Conservation (phyloP, 352 stramenopile species). For the Phytophthora citrophthora region DNA sequence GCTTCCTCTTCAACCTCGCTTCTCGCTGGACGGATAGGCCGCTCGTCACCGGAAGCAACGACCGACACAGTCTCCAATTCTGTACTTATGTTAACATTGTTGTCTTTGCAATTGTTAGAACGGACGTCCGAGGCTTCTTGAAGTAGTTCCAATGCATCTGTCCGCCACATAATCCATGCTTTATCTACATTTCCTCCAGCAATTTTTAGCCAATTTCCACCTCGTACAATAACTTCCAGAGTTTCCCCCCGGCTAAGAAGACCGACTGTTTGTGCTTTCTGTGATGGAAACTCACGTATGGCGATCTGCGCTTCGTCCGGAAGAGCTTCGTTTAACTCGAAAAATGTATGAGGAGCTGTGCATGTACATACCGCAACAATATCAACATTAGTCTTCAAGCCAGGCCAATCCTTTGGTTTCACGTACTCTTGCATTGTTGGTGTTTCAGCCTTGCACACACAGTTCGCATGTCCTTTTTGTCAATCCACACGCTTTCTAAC, state of each 20-base stretch:
- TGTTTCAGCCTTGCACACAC: conserved; percentile 57
- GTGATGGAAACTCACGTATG: conserved; percentile 67
- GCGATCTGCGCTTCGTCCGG: conserved; percentile 71
- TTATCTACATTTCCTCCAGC: conserved; percentile 26
- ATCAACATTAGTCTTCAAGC: conserved; percentile 15
- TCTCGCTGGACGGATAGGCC: too few species aligned
- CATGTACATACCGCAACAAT: conserved; percentile 6
- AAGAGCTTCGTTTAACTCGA: conserved; percentile 56
- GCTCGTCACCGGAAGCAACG: too few species aligned
- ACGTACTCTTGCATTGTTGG: conserved; percentile 54
- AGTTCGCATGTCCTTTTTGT: conserved; percentile 47
- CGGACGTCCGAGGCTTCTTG: conserved; percentile 41
- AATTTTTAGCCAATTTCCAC: conserved; percentile 66
- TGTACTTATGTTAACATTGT: too few species aligned
- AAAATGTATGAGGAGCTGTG: conserved; percentile 57
- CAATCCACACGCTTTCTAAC: conserved; percentile 59
- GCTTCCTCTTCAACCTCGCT: too few species aligned
- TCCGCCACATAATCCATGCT: conserved; percentile 79
- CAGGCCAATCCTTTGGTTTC: not conserved
- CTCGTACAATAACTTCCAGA: conserved; percentile 55
- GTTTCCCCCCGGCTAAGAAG: conserved; percentile 60
- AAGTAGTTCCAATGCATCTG: conserved; percentile 54
- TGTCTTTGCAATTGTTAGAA: conserved; percentile 21
- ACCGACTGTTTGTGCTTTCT: conserved; percentile 59
- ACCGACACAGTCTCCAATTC: too few species aligned